Conservation (phyloP, 495 filamentous ascomycete genomes). For the Penicillium silybi region DNA sequence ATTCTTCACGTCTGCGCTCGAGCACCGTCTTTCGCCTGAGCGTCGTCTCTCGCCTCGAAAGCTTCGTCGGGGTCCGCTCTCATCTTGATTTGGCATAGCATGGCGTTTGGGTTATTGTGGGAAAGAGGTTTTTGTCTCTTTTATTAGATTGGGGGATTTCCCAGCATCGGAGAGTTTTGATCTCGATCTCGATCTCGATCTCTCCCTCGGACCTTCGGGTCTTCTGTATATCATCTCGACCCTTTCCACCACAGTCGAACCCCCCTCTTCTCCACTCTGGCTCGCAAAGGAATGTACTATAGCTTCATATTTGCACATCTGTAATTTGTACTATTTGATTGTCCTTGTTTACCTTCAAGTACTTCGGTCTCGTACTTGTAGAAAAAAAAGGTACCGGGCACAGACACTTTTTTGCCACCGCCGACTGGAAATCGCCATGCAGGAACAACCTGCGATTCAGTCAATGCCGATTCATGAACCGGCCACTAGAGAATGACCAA, state of each 20-base stretch:
- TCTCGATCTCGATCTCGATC: slow-evolving; percentile 1
- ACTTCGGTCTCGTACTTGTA: not conserved
- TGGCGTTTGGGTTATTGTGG: slow-evolving; percentile 42
- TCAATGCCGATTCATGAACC: not conserved
- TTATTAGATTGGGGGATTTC: not conserved
- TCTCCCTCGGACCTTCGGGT: slow-evolving; percentile 13
- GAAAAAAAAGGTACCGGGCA: not conserved
- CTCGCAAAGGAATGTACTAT: slow-evolving; percentile 27
- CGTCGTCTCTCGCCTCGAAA: not conserved
- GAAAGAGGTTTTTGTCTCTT: slow-evolving; percentile 17
- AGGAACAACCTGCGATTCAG: not conserved
- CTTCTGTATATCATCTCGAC: slow-evolving; percentile 25
- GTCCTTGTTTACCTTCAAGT: not conserved
- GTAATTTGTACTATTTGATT: slow-evolving; percentile 7
- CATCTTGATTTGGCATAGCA: slow-evolving; percentile 46
- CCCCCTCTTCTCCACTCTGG: slow-evolving; percentile 28
- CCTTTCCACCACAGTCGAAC: slow-evolving; percentile 7
- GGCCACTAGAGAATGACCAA: not conserved
- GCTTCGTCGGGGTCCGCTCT: slow-evolving; percentile 9
- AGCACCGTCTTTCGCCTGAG: slow-evolving; percentile 1
- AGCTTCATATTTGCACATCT: slow-evolving; percentile 27
- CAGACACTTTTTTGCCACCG: slow-evolving; percentile 24
- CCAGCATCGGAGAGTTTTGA: not conserved
- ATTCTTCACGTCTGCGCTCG: slow-evolving; percentile 4
- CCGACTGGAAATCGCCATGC: not conserved